phyloP scores from a whole-genome alignment of 2,329 filamentous ascomycete genomes.

The Fusarium sp. region DNA sequence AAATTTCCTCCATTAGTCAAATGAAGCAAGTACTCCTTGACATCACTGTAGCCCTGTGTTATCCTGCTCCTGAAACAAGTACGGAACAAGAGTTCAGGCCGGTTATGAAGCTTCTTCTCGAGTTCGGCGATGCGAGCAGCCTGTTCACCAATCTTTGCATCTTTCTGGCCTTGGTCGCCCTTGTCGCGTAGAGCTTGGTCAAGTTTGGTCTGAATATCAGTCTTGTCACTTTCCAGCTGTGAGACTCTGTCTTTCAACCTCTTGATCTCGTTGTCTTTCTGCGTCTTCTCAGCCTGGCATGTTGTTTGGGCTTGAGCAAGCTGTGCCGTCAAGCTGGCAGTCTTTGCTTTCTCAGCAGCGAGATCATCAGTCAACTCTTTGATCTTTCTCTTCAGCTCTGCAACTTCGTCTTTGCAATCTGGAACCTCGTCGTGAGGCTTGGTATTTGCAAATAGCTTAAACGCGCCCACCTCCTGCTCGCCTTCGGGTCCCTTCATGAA shows the following conservation, averaged over 20 bases:
- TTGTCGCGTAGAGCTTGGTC: rapidly evolving
- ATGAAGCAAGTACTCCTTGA: not conserved
- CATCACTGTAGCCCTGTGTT: rapidly evolving
- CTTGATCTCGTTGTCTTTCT: not conserved
- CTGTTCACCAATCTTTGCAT: not conserved
- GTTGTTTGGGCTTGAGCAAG: not conserved
- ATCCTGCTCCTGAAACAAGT: rapidly evolving
- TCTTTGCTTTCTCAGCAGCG: not conserved
- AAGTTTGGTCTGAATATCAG: not conserved
- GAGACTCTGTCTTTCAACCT: not conserved
- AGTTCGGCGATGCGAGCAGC: not conserved
- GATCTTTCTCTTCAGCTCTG: not conserved
- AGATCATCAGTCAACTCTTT: not conserved
- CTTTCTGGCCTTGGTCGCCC: not conserved
- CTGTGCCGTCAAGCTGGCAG: not conserved
- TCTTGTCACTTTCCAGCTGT: not conserved
- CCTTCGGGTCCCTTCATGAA: not conserved
- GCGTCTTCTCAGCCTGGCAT: not conserved
- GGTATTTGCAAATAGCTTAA: constrained; percentile 8
- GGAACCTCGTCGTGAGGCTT: not conserved
- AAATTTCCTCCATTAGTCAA: not conserved
- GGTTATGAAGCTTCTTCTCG: not conserved
- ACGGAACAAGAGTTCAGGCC: not conserved
- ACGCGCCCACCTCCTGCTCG: not conserved
- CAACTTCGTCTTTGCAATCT: not conserved